Conservation (phyloP, 495 filamentous ascomycete genomes). For the Hypoxylon intermedium region DNA sequence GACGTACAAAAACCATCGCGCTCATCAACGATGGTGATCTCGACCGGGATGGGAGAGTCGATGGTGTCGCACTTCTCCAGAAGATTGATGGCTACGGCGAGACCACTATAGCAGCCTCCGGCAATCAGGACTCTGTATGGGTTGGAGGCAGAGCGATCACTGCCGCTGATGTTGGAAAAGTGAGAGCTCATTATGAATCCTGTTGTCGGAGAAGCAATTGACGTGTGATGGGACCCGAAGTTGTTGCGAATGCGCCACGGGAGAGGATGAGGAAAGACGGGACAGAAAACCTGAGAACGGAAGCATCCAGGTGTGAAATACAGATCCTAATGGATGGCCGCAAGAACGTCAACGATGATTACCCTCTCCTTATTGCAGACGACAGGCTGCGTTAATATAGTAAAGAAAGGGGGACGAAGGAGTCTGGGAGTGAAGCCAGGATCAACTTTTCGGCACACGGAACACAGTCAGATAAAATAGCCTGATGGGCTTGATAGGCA, state of each 20-base stretch:
- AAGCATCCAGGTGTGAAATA: slow-evolving; percentile 7
- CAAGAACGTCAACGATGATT: slow-evolving; percentile 17
- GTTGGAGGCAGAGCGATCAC: slow-evolving; percentile 20
- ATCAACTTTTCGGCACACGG: slow-evolving; percentile 27
- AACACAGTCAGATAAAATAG: slow-evolving; percentile 22
- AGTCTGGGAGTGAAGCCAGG: slow-evolving; percentile 7
- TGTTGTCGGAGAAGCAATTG: slow-evolving; percentile 11
- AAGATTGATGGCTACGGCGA: slow-evolving; percentile 66
- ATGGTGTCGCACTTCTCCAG: slow-evolving; percentile 61
- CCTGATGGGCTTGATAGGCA: slow-evolving; percentile 17
- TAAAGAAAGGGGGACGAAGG: slow-evolving; percentile 1
- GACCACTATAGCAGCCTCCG: slow-evolving; percentile 71
- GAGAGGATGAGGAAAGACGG: slow-evolving; percentile 20
- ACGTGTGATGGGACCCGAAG: slow-evolving; percentile 17
- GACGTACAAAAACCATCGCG: slow-evolving; percentile 72
- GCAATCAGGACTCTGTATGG: slow-evolving; percentile 59
- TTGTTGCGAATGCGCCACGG: slow-evolving; percentile 1
- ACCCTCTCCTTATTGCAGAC: background rate
- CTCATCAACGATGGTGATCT: slow-evolving; percentile 74
- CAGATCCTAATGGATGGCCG: slow-evolving; percentile 9
- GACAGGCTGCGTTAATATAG: slow-evolving; percentile 16
- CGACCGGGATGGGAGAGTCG: slow-evolving; percentile 53
- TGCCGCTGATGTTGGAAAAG: slow-evolving; percentile 10
- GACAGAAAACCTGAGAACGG: slow-evolving; percentile 6
- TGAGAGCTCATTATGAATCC: slow-evolving; percentile 26